phyloP scores from a whole-genome alignment of 2,329 filamentous ascomycete species.

The Trichothecium roseum region DNA sequence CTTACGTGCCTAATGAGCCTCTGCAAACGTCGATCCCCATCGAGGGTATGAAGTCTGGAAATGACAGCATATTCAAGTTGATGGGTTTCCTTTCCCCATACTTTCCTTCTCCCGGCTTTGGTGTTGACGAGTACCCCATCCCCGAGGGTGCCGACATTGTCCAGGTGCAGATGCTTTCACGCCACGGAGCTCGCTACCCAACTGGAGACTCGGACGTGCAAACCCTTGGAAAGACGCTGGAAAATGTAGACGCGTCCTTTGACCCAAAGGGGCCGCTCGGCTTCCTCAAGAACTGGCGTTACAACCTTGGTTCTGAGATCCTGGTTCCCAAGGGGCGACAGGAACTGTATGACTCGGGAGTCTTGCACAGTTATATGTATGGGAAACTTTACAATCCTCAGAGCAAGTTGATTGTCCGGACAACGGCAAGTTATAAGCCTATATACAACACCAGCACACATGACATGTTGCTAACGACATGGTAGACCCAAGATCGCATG shows the following conservation, averaged over 20 bases:
- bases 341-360: slow-evolving; percentile 60
- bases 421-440: slow-evolving; percentile 35
- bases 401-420: slow-evolving; percentile 63
- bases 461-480: slow-evolving; percentile 7
- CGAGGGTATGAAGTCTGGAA: slow-evolving; percentile 40
- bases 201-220: slow-evolving; percentile 47
- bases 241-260: slow-evolving; percentile 40
- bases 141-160: slow-evolving; percentile 57
- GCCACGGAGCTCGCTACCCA: slow-evolving; percentile 66
- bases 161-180: slow-evolving; percentile 61
- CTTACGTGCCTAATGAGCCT: slow-evolving; percentile 59
- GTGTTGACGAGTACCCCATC: slow-evolving; percentile 60
- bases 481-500: slow-evolving; percentile 63
- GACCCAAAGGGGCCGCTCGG: slow-evolving; percentile 47
- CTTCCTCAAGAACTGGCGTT: slow-evolving; percentile 61
- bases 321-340: slow-evolving; percentile 63
- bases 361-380: slow-evolving; percentile 65
- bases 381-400: slow-evolving; percentile 60
- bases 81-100: slow-evolving; percentile 62
- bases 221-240: slow-evolving; percentile 45
- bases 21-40: slow-evolving; percentile 64
- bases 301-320: slow-evolving; percentile 59
- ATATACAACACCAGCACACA: neutral
- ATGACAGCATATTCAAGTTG: slow-evolving; percentile 58
- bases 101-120: slow-evolving; percentile 61